Conservation (phyloP, 2,329 filamentous ascomycete genomes). For the Chaetomiaceae sp. region DNA sequence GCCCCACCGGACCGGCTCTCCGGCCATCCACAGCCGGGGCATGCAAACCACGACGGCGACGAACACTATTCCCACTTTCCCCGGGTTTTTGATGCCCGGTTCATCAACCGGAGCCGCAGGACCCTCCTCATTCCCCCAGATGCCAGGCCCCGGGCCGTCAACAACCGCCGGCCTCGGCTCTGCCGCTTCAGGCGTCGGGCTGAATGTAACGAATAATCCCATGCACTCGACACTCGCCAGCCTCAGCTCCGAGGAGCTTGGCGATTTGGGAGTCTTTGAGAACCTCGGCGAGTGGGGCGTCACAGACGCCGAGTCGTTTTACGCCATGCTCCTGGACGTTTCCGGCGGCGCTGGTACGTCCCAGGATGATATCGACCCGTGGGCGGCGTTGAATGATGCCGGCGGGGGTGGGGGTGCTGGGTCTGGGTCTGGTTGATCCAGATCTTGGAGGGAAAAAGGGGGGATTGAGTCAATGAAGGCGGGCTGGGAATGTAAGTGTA, state of each 20-base stretch:
- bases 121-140: neutral
- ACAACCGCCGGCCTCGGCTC: no score
- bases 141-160: neutral
- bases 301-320: constrained; percentile 7
- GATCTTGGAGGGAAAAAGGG: neutral
- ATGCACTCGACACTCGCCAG: no score
- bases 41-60: neutral
- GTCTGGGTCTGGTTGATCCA: constrained; percentile 1
- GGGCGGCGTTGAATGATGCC: neutral
- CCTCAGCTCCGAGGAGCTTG: neutral
- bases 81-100: neutral
- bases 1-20: constrained; percentile 11
- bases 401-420: neutral
- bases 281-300: constrained; percentile 9
- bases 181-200: no score
- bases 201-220: no score
- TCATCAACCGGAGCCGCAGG: neutral
- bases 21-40: neutral
- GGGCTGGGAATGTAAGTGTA: no score
- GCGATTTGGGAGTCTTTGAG: constrained; percentile 9
- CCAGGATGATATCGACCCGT: neutral
- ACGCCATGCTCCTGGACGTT: constrained; percentile 9
- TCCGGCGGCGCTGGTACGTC: neutral
- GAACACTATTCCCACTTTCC: neutral
- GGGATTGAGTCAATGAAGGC: no score